Conservation (phyloP, 768 basidiomycete genomes). For the Boletus rubroflammeus region DNA sequence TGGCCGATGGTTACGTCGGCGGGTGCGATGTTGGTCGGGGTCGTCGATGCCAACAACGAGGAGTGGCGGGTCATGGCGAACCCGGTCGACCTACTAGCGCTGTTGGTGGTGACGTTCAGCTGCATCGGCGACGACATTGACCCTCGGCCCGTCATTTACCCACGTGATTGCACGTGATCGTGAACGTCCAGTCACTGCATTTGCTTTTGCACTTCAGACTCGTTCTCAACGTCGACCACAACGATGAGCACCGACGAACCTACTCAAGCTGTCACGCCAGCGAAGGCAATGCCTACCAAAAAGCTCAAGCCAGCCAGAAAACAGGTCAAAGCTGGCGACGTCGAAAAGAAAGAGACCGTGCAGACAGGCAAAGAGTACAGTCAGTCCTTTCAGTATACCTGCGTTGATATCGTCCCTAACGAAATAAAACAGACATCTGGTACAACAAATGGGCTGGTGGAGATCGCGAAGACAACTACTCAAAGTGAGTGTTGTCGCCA, state of each 20-base stretch:
- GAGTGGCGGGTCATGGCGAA: conserved; percentile 45
- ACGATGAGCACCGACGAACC: conserved; percentile 34
- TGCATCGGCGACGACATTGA: background rate
- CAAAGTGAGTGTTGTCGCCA: conserved; percentile 58
- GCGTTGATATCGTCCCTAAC: conserved; percentile 5
- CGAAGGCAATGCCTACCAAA: conserved; percentile 39
- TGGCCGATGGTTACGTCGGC: conserved; percentile 55
- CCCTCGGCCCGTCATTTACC: conserved; percentile 15
- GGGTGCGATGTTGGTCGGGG: conserved; percentile 40
- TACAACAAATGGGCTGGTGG: conserved; percentile 99
- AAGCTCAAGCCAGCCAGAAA: conserved; percentile 90
- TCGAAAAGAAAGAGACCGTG: conserved; percentile 81
- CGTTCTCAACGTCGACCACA: conserved; percentile 3
- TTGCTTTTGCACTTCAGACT: background rate
- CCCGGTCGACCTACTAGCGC: background rate
- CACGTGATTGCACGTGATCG: conserved; percentile 26
- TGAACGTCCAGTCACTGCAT: background rate
- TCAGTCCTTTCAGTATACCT: conserved; percentile 38
- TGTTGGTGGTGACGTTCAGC: conserved; percentile 9
- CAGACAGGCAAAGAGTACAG: conserved; percentile 98
- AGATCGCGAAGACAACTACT: conserved; percentile 94
- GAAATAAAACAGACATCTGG: conserved; percentile 73
- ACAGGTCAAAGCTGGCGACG: conserved; percentile 87
- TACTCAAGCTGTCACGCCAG: conserved; percentile 10
- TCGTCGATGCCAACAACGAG: conserved; percentile 40